These are phyloP conservation scores for Henckelia pumila DNA, from an alignment of 257 asterid species.

Conservation along the genomic window DNA sequence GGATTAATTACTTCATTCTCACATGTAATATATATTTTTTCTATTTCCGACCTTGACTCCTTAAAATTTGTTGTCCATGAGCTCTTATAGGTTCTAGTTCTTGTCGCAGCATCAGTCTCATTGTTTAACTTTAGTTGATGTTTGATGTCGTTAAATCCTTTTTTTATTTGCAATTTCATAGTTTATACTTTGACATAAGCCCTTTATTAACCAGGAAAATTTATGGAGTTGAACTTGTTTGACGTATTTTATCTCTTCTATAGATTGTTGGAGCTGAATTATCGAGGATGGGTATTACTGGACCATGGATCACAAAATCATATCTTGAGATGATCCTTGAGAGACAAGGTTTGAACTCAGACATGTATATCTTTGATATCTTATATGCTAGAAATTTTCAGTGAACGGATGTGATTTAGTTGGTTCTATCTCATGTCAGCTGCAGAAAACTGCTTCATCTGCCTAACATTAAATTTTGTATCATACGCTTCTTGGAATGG, in stretches of 20 bases:
- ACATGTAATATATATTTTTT: background rate
- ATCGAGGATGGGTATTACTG: constrained; percentile 77
- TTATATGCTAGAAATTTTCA: constrained; percentile 16
- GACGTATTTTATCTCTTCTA: constrained; percentile 31
- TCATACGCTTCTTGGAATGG: constrained; percentile 19
- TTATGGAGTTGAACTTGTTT: constrained; percentile 28
- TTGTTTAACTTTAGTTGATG: constrained; percentile 15
- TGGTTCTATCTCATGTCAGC: constrained; percentile 21
- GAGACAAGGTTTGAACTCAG: constrained; percentile 66
- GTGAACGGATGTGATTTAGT: background rate
- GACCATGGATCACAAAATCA: constrained; percentile 97
- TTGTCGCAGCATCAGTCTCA: background rate
- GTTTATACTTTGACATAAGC: constrained; percentile 10
- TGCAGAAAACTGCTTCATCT: constrained; percentile 7
- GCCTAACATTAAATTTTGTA: constrained; percentile 5
- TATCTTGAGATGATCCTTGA: constrained; percentile 97
- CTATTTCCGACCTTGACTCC: background rate
- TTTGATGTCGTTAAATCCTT: background rate
- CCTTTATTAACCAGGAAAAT: constrained; percentile 20
- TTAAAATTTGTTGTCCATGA: constrained; percentile 6
- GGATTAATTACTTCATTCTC: background rate
- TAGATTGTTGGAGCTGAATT: constrained; percentile 90
- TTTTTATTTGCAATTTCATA: background rate
- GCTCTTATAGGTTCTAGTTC: background rate
- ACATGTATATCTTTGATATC: constrained; percentile 14